Percentiles rank a stretch among this genome's conserved stretches.
Conservation (phyloP, 768 basidiomycete genomes). For the Agrocybe pediades region DNA sequence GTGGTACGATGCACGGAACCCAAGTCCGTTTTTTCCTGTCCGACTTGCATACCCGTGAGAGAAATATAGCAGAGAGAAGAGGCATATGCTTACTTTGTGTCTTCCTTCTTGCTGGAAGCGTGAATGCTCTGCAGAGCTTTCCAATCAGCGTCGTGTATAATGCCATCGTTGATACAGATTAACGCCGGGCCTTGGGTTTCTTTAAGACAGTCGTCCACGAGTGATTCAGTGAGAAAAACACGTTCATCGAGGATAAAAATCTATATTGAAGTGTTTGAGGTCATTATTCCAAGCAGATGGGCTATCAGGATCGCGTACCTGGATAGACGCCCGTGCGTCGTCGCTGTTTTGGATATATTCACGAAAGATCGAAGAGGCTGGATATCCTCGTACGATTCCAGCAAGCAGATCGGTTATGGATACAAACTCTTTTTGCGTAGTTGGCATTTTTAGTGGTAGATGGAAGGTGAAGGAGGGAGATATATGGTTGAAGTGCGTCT, state of each 20-base stretch:
- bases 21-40: conserved; percentile 28
- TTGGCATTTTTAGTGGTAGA: conserved; percentile 15
- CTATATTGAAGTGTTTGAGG: conserved; percentile 18
- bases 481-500: background rate
- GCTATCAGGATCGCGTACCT: conserved; percentile 23
- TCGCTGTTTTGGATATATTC: conserved; percentile 45
- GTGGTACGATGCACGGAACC: conserved; percentile 28
- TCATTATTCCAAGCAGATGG: conserved; percentile 8
- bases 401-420: conserved; percentile 23
- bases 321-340: conserved; percentile 35
- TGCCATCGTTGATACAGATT: conserved; percentile 36
- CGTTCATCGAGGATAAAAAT: conserved; percentile 30
- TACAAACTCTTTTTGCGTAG: conserved; percentile 17
- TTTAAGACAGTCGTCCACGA: conserved; percentile 29
- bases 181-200: conserved; percentile 40
- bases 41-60: conserved; percentile 14
- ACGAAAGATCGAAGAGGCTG: conserved; percentile 36
- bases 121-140: conserved; percentile 36
- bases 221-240: conserved; percentile 16
- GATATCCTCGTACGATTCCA: conserved; percentile 37
- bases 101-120: conserved; percentile 27
- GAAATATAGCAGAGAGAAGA: background rate
- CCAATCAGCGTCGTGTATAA: conserved; percentile 37
- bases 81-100: conserved; percentile 17
- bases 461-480: background rate